phyloP scores from a whole-genome alignment of 1,284 basidiomycete species.

The Trametes versicolor region DNA sequence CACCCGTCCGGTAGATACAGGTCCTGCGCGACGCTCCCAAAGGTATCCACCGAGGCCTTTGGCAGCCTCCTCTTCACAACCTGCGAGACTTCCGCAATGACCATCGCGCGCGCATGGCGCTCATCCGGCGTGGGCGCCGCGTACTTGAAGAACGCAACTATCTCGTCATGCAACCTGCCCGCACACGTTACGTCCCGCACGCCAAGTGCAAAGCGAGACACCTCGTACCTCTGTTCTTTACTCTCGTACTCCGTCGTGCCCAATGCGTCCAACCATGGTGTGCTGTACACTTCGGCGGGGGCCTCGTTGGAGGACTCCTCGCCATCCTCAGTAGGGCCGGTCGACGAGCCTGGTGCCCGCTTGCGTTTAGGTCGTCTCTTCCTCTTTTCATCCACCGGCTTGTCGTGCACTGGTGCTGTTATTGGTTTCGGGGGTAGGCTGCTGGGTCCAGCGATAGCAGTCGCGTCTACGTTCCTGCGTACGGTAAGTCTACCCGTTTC shows the following conservation, averaged over 20 bases:
- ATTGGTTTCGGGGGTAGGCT: conserved; percentile 21
- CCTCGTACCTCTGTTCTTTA: conserved; percentile 47
- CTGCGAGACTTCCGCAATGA: conserved; percentile 38
- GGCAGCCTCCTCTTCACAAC: conserved; percentile 38
- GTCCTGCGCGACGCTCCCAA: conserved; percentile 44
- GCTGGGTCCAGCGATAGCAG: conserved; percentile 28
- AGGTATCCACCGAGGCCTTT: conserved; percentile 36
- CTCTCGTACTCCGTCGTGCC: conserved; percentile 41
- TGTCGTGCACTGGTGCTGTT: conserved; percentile 1
- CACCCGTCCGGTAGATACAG: conserved; percentile 45
- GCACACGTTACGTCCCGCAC: conserved; percentile 3
- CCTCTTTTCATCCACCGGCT: conserved; percentile 13
- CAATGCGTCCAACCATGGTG: conserved; percentile 42
- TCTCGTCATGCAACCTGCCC: conserved; percentile 72
- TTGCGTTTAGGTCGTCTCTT: conserved; percentile 26
- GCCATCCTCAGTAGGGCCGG: conserved; percentile 5
- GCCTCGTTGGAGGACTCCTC: conserved; percentile 4
- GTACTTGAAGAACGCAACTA: conserved; percentile 44
- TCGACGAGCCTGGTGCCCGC: conserved; percentile 26
- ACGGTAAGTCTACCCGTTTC: not conserved
- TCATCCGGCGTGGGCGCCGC: conserved; percentile 43
- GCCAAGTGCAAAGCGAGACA: too few species aligned
- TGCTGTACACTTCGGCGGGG: conserved; percentile 23
- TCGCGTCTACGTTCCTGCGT: conserved; percentile 19
- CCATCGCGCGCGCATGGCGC: conserved; percentile 35